A percentile compares a stretch with the other conserved stretches of the same genome.
Evolutionary conservation across 768 basidiomycete genomes (phyloP).

Genomic region (Mycena crocata): DNA sequence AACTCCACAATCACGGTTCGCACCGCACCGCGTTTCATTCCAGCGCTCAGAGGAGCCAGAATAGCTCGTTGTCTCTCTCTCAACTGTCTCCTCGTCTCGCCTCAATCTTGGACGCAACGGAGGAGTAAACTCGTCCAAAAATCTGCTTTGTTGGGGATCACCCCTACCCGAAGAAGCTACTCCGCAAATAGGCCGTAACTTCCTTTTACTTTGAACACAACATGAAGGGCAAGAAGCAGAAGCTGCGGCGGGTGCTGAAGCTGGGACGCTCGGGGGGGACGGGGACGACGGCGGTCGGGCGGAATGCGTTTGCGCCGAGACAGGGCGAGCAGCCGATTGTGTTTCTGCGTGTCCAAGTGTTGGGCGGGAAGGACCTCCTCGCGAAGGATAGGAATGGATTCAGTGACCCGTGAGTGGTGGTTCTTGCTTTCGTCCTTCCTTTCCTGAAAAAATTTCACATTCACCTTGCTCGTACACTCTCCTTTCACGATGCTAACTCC

Average conservation of each 20-base stretch:
- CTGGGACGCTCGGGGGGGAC: constrained; percentile 21
- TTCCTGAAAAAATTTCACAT: too few species aligned
- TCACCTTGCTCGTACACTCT: too few species aligned
- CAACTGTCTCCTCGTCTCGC: too few species aligned
- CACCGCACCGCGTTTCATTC: too few species aligned
- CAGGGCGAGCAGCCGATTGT: constrained; percentile 77
- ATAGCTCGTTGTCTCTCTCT: too few species aligned
- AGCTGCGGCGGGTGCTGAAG: constrained; percentile 32
- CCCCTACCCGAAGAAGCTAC: too few species aligned
- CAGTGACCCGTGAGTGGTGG: constrained; percentile 79
- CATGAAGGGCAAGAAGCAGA: constrained; percentile 27
- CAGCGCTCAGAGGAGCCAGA: too few species aligned
- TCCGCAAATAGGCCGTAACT: too few species aligned
- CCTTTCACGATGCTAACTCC: not conserved
- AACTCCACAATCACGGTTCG: too few species aligned
- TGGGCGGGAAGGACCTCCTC: constrained; percentile 70
- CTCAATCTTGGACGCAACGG: too few species aligned
- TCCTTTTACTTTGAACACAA: not conserved
- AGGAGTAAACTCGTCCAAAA: too few species aligned
- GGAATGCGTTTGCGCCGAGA: constrained; percentile 49
- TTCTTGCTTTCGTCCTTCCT: not conserved
- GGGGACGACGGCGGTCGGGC: constrained; percentile 13
- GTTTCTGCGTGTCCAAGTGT: constrained; percentile 73
- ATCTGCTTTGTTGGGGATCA: too few species aligned
- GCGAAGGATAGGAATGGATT: constrained; percentile 75